phyloP scores from a whole-genome alignment of 1,139 yeast species.

The Zhuliangozyma blackwelliae region DNA sequence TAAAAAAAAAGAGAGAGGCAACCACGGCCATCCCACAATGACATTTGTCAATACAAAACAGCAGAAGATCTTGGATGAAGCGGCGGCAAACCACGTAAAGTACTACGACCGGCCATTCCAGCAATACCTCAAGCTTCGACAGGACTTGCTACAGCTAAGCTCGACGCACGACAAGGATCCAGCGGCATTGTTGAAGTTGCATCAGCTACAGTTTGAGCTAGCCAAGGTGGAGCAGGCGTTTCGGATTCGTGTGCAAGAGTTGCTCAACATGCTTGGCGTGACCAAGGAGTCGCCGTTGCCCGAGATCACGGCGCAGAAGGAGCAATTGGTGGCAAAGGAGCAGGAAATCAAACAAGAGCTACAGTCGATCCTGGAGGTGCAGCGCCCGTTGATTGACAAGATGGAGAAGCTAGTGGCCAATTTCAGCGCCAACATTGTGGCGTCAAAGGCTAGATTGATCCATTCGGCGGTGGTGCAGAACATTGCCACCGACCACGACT shows the following conservation, averaged over 20 bases:
- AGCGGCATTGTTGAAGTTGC: slow-evolving; percentile 10
- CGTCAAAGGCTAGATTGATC: slow-evolving; percentile 5
- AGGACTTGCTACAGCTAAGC: slow-evolving; percentile 25
- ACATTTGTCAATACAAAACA: slow-evolving; percentile 9
- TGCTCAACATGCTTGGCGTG: slow-evolving; percentile 20
- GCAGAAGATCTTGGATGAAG: slow-evolving; percentile 24
- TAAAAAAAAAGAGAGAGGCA: no score
- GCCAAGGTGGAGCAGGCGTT: slow-evolving; percentile 25
- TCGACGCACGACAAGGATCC: slow-evolving; percentile 6
- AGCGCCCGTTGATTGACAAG: slow-evolving; percentile 35
- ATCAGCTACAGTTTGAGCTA: slow-evolving; percentile 23
- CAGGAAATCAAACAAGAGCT: slow-evolving; percentile 18
- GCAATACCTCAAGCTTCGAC: slow-evolving; percentile 33
- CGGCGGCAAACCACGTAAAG: slow-evolving; percentile 27
- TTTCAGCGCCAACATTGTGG: slow-evolving; percentile 19
- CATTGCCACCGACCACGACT: slow-evolving; percentile 6
- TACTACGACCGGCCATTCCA: slow-evolving; percentile 31
- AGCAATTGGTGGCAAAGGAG: slow-evolving; percentile 16
- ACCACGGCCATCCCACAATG: neutral
- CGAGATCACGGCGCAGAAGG: slow-evolving; percentile 15
- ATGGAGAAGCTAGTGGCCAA: slow-evolving; percentile 24
- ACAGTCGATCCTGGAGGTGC: slow-evolving; percentile 24
- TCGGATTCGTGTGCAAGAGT: slow-evolving; percentile 20
- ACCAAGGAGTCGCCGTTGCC: slow-evolving; percentile 1
- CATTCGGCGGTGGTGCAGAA: slow-evolving; percentile 2